Base-by-base conservation (phyloP, 1,284 basidiomycete species). In the Sanguinoderma infundibulare region DNA sequence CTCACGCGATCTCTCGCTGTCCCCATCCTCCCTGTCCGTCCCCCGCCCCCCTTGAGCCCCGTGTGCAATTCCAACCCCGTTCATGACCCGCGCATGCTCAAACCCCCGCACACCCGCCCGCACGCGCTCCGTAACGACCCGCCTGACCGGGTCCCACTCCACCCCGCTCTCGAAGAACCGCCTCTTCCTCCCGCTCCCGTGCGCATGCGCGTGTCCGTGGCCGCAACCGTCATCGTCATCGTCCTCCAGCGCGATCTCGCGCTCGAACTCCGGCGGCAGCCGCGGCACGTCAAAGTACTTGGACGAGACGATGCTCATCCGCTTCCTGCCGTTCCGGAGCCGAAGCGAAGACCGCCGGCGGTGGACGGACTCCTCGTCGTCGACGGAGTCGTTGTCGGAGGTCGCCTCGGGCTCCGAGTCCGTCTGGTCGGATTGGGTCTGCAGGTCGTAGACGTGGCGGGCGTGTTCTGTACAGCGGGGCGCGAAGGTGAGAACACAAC, bases 301-400 rank as follows among this genome's bases (percentile, higher is more conserved):
- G 57, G 84, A 83, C n/a, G 86, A 86, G 53, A 87, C 57, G 59
- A 91, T 80, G 64, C 87, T 89, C 86, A 91, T 90, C 51, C 86
- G 82, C 65, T 84, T 85, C 61, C 79, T 79, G 15, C 69, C 68
- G 14, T 42, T 57, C 30, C 69, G 66, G 20, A 65, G 53, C 17
- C 61, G 64, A 36, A 66, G 68, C 49, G 70, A 66, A 10, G 67
- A 47, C 17, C 70, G 67, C 6, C 74, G 71, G 34, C 72, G 71
- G 62, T 74, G 72, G 26, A 77, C 73, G 0, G 78, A 72, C 3
- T 75, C 75, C 20, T 72, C 75, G 40, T 79, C 78, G 8, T 72
- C 75, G 40, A 78, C 78, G 8, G 84, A 85, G 42, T 83, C 82
- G 28, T 85, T 84, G 0, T 81, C 77, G 53, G 24, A 38, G 9